These are phyloP conservation scores for Trichoderma sp. DNA, from an alignment of 2,329 filamentous ascomycete species.

Conservation along the genomic window DNA sequence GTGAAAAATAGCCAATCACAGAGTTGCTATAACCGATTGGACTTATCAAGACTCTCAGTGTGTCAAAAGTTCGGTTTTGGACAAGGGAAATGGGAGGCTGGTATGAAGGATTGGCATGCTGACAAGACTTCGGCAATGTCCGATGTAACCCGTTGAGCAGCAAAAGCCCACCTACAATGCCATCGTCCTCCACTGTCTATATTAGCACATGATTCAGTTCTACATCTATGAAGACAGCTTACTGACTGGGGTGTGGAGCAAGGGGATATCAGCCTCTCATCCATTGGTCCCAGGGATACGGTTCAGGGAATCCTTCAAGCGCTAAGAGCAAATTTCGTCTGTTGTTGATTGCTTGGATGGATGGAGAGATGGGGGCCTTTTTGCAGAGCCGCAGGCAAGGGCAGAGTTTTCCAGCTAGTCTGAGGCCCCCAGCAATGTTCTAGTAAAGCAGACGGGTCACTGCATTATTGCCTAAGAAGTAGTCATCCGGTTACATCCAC, in stretches of 20 bases:
- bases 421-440: background rate
- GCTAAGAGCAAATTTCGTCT: background rate
- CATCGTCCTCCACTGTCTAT: background rate
- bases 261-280: background rate
- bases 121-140: background rate
- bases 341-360: background rate
- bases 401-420: background rate
- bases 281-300: background rate
- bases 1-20: background rate
- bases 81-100: background rate
- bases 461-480: background rate
- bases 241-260: background rate
- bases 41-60: background rate
- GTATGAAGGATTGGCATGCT: background rate
- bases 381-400: background rate
- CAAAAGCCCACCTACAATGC: too few species aligned
- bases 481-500: too few species aligned
- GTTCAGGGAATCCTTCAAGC: background rate
- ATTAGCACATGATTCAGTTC: background rate
- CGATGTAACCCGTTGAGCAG: background rate
- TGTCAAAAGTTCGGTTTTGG: background rate
- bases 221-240: background rate
- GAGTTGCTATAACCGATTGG: background rate
- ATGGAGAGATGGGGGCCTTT: background rate
- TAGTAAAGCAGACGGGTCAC: background rate